These are phyloP conservation scores for Fusarium avenaceum DNA, from an alignment of 2,329 filamentous ascomycete species.

Conservation along the genomic window DNA sequence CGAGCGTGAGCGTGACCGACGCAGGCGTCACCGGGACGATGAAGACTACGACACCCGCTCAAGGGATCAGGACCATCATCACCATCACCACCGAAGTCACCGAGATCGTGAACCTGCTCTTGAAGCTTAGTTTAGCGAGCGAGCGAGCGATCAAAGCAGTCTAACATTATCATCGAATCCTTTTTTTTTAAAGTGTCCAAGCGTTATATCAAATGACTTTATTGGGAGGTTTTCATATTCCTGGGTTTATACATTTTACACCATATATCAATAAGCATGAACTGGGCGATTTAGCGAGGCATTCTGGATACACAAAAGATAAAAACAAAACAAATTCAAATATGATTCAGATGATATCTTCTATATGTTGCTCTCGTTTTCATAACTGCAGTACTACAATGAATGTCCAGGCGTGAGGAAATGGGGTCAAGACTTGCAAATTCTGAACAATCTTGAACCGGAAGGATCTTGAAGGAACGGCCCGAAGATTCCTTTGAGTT, in stretches of 20 bases:
- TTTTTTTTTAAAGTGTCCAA: constrained; percentile 13
- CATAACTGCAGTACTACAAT: not conserved
- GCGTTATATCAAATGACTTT: constrained; percentile 33
- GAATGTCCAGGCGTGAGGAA: not conserved
- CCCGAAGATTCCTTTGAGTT: constrained; percentile 27
- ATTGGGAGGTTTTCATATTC: constrained; percentile 6
- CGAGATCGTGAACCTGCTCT: constrained; percentile 50
- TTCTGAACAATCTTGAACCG: not conserved
- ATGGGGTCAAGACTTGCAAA: not conserved
- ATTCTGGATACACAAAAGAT: constrained; percentile 30
- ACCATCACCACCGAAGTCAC: constrained; percentile 53
- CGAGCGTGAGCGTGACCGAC: constrained; percentile 56
- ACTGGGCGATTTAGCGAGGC: constrained; percentile 34
- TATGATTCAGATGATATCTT: constrained; percentile 3
- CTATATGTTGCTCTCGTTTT: not conserved
- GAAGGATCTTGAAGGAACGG: constrained; percentile 17
- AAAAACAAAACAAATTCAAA: constrained; percentile 31
- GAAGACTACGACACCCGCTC: constrained; percentile 49
- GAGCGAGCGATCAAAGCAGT: constrained; percentile 1
- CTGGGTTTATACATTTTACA: constrained; percentile 22
- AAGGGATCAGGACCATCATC: constrained; percentile 52
- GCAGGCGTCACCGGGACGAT: constrained; percentile 50
- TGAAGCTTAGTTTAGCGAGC: constrained; percentile 26
- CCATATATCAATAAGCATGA: constrained; percentile 32
- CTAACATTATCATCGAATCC: not conserved